phyloP scores from a whole-genome alignment of 306 rosid genomes.

The Mimosa pudica region DNA sequence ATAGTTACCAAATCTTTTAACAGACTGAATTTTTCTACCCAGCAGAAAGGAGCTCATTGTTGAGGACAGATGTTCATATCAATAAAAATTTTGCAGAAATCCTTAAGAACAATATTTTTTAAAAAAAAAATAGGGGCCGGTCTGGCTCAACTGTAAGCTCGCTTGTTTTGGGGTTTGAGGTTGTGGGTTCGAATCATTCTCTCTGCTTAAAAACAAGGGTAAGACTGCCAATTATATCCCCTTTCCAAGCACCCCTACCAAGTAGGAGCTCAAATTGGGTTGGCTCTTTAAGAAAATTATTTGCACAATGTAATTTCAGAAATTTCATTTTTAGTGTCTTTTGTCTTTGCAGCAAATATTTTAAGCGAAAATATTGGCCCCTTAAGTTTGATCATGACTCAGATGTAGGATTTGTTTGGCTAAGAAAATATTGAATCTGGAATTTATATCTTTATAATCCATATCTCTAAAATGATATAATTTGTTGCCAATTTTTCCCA shows the following conservation, averaged over 20 bases:
- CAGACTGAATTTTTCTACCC: neutral
- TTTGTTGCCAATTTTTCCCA: slow-evolving; percentile 20
- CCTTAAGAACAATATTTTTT: no score
- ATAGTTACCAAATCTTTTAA: slow-evolving; percentile 17
- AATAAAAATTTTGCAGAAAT: neutral
- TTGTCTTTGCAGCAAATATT: neutral
- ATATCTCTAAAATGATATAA: neutral
- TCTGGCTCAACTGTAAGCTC: no score
- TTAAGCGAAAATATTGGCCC: neutral
- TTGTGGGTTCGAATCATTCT: no score
- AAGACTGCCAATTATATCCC: no score
- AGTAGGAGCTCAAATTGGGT: no score
- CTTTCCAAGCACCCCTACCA: no score
- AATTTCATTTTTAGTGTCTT: neutral
- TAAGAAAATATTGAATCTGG: slow-evolving; percentile 12
- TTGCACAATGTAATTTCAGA: neutral
- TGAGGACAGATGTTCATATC: neutral
- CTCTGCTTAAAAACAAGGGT: no score
- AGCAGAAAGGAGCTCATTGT: neutral
- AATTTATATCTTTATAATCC: neutral
- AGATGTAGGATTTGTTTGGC: neutral
- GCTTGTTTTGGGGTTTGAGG: no score
- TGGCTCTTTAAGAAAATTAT: neutral
- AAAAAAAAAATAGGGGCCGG: no score
- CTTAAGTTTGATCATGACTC: neutral